Conservation (phyloP, 805 yeast species). For the Citeromyces nyonsensis region DNA sequence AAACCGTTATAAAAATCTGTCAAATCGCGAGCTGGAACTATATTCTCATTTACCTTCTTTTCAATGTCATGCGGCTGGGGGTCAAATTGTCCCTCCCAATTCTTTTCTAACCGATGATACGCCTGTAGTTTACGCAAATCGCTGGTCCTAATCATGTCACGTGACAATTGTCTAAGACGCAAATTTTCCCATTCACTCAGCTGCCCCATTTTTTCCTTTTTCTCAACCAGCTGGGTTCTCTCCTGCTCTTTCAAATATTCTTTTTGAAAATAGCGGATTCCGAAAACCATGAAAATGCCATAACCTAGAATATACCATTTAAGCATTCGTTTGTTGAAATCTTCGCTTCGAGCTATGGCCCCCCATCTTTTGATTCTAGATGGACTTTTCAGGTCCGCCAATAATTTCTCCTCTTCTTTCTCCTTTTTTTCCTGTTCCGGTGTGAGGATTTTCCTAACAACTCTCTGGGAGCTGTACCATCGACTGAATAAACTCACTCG, state of each 20-base stretch:
- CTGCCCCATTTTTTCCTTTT: constrained; percentile 15
- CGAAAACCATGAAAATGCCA: constrained; percentile 36
- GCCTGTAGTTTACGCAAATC: constrained; percentile 45
- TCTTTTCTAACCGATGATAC: constrained; percentile 33
- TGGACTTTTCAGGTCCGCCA: constrained; percentile 17
- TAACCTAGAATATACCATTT: constrained; percentile 49
- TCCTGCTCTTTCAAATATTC: constrained; percentile 52
- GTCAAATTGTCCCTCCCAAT: constrained; percentile 13
- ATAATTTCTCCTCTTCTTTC: constrained; percentile 11
- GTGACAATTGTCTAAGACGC: constrained; percentile 40
- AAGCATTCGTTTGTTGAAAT: constrained; percentile 48
- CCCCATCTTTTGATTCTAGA: constrained; percentile 28
- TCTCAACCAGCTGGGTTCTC: constrained; percentile 17
- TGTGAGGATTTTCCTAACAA: constrained; percentile 4
- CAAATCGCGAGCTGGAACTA: constrained; percentile 66
- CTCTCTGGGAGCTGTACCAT: background rate
- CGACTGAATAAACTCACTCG: no score
- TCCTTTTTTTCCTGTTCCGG: constrained; percentile 13
- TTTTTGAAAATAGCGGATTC: constrained; percentile 52
- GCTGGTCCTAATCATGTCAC: constrained; percentile 44
- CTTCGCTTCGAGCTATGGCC: constrained; percentile 33
- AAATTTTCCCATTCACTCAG: constrained; percentile 50
- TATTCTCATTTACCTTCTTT: constrained; percentile 16
- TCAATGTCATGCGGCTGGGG: constrained; percentile 18
- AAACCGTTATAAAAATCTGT: constrained; percentile 63